phyloP scores from a whole-genome alignment of 192 early-diverging fungal species.

The Podila epicladia region DNA sequence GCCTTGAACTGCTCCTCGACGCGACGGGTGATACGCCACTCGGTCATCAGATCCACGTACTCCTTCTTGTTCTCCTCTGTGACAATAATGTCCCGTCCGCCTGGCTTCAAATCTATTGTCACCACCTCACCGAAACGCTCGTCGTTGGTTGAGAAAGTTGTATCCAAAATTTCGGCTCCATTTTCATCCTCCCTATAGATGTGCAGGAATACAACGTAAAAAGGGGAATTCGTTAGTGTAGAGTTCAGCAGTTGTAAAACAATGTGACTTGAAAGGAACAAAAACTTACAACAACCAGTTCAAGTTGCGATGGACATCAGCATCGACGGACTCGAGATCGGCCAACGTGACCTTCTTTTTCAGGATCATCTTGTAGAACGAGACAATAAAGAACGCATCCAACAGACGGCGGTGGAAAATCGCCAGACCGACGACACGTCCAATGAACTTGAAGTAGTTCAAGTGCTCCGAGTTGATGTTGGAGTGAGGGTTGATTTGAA shows the following conservation, averaged over 20 bases:
- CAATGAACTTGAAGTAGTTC: constrained; percentile 98
- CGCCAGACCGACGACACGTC: constrained; percentile 92
- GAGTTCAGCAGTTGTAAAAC: not conserved
- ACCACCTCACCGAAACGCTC: constrained; percentile 91
- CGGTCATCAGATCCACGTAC: constrained; percentile 89
- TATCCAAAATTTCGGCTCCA: constrained; percentile 86
- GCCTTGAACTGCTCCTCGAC: constrained; percentile 96
- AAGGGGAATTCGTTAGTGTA: not conserved
- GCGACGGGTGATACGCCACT: constrained; percentile 88
- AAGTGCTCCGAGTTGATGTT: constrained; percentile 96
- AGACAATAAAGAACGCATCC: constrained; percentile 94
- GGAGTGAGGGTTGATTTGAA: constrained; percentile 97
- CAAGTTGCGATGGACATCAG: constrained; percentile 89
- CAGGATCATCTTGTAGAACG: constrained; percentile 96
- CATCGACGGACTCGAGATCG: constrained; percentile 96
- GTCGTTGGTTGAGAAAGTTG: constrained; percentile 90
- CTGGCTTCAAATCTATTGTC: constrained; percentile 88
- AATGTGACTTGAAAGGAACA: not conserved
- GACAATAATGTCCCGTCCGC: constrained; percentile 87
- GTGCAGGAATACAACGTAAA: not conserved
- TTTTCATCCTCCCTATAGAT: constrained; percentile 78
- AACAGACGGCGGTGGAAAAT: constrained; percentile 97
- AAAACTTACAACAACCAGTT: constrained; percentile 86
- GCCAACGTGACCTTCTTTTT: constrained; percentile 86
- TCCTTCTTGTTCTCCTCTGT: constrained; percentile 97